Base-by-base conservation (phyloP, 495 filamentous ascomycete genomes). In the Penicillium lagena region DNA sequence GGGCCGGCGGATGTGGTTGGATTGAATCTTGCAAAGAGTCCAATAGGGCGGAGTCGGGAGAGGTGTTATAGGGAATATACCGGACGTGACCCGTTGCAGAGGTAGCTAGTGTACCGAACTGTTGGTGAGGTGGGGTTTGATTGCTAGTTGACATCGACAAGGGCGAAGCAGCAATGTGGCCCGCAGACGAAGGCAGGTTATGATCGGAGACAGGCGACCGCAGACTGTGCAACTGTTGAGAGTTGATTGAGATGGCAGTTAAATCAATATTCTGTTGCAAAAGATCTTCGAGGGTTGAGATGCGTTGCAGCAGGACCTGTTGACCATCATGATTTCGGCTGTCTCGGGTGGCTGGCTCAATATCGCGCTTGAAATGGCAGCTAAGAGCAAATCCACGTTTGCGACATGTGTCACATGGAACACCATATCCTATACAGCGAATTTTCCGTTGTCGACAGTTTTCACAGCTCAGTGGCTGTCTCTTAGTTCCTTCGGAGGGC, bases 281-380 rank as follows among this genome's bases (percentile, higher is more conserved):
- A 12, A 43, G 31, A 7, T 11, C 11, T 8, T 43, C 41, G 17
- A 43, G 36, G 7, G 12, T 35, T 12, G 41, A 43, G 12, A 43
- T 43, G 11, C 32, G 41, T 34, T 43, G 32, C 7, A 43, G 41
- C 12, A 43, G 41, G 14, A 9, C 33, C 9, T 43, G 41, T 10
- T 15, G 15, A 5, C 5, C 29, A 9, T 43, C 41, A 35, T n/a
- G 31, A 28, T 31, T 15, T 34, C 28, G 38, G n/a, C 30, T 34
- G 6, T 22, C 22, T 22, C 22, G 22, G 22, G 22, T 22, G 22
- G 22, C 22, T 3, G 35, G 44, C 8, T 32, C 36, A 28, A 35
- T n/a, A n/a, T 47, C 44, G 31, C 44, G 44, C 17, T 47, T 47
- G 31, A 47, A 47, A 3, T 47, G 44, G 12, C 44, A 47, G 22